Percentiles rank a stretch among this genome's conserved stretches.
These are phyloP conservation scores for Ananas comosus DNA, from an alignment of 176 grass and related monocot species.

Conservation along the genomic window DNA sequence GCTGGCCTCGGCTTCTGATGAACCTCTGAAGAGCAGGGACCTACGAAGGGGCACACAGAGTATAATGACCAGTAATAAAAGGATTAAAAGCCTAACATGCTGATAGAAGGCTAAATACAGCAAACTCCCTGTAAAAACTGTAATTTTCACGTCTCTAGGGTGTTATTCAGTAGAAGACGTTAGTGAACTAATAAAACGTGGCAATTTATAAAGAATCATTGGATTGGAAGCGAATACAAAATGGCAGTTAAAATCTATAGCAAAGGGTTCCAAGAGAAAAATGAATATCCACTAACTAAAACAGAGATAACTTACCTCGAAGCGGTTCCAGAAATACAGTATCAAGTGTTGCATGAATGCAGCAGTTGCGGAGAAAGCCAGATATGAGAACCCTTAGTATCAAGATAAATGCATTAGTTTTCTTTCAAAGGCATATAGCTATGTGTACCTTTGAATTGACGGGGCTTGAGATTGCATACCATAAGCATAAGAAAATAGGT, in stretches of 20 bases:
- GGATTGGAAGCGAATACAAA: neutral
- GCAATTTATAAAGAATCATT: neutral
- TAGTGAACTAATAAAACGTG: no score
- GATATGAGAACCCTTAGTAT: conserved; percentile 18
- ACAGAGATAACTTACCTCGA: conserved; percentile 14
- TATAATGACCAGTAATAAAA: no score
- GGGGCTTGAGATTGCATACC: conserved; percentile 7
- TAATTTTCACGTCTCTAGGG: neutral
- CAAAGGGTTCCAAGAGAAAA: neutral
- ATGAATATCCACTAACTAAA: no score
- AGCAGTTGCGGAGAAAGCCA: conserved; percentile 21
- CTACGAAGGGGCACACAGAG: conserved; percentile 20
- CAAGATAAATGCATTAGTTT: neutral
- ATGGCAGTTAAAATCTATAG: neutral
- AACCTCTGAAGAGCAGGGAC: conserved; percentile 97
- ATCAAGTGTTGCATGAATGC: conserved; percentile 26
- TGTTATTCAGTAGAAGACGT: no score
- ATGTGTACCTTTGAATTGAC: neutral
- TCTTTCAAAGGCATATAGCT: neutral
- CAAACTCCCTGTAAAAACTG: neutral
- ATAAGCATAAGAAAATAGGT: conserved; percentile 20
- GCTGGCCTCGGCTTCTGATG: conserved; percentile 59
- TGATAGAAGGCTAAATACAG: neutral
- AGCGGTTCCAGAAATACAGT: conserved; percentile 25
- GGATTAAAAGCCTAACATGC: neutral